Conservation (phyloP, 2,329 filamentous ascomycete species). For the Sphaerulina vaccinii region DNA sequence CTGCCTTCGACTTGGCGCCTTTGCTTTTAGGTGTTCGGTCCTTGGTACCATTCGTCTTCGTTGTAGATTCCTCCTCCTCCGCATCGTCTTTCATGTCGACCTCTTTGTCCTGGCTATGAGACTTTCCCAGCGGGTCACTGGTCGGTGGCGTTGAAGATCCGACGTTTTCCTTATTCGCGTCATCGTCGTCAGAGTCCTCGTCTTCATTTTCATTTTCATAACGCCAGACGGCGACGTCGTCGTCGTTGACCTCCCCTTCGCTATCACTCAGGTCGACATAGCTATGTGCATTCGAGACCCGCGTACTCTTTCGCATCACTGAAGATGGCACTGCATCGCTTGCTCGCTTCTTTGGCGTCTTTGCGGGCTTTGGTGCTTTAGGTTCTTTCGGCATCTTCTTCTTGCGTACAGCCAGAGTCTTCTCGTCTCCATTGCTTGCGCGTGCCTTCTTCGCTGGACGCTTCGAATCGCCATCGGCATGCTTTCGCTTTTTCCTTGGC, state of each 20-base stretch:
- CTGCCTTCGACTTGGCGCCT: constrained; percentile 6
- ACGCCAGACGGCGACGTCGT: constrained; percentile 37
- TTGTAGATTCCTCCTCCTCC: constrained; percentile 2
- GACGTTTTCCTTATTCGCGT: constrained; percentile 30
- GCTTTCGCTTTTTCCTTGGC: constrained; percentile 52
- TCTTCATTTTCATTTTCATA: constrained; percentile 31
- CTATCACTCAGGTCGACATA: constrained; percentile 48
- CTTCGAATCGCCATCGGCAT: constrained; percentile 25
- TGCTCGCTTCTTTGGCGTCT: constrained; percentile 38
- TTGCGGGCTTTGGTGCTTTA: constrained; percentile 40
- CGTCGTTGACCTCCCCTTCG: constrained; percentile 36
- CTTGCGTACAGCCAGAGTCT: constrained; percentile 31
- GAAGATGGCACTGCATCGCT: constrained; percentile 40
- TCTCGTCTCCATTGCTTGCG: constrained; percentile 29
- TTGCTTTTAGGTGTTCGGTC: neutral
- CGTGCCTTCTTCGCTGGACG: constrained; percentile 33
- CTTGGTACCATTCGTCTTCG: constrained; percentile 6
- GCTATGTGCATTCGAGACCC: constrained; percentile 42
- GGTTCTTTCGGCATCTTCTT: constrained; percentile 35
- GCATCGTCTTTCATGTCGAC: constrained; percentile 5
- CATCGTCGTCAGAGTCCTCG: constrained; percentile 24
- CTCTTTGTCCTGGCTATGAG: constrained; percentile 6
- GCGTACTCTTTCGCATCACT: constrained; percentile 46
- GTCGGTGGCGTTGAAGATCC: constrained; percentile 32
- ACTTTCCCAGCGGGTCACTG: constrained; percentile 28